phyloP scores from a whole-genome alignment of 306 rosid species.

The Corylus avellana region DNA sequence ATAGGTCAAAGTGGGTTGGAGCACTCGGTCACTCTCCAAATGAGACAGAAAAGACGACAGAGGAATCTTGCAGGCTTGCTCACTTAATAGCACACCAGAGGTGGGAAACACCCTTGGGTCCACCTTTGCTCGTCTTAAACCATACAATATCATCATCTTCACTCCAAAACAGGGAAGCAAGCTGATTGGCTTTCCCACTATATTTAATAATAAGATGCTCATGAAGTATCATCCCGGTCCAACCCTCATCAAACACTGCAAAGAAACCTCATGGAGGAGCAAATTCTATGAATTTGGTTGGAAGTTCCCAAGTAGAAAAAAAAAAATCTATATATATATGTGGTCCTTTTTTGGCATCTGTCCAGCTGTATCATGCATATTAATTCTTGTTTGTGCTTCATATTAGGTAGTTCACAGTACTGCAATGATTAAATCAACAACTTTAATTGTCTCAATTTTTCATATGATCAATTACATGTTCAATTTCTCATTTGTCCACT shows the following conservation, averaged over 20 bases:
- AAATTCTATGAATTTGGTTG: background rate
- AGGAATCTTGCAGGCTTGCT: constrained; percentile 31
- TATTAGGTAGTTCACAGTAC: background rate
- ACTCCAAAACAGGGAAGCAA: constrained; percentile 33
- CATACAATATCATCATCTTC: constrained; percentile 51
- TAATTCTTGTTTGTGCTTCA: background rate
- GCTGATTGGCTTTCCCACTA: constrained; percentile 30
- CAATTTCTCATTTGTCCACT: background rate
- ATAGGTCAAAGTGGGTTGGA: constrained; percentile 46
- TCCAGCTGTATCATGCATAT: background rate
- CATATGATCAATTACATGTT: constrained; percentile 7
- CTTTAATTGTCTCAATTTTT: constrained; percentile 14
- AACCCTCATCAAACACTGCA: constrained; percentile 24
- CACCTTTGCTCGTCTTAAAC: constrained; percentile 52
- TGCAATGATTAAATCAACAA: constrained; percentile 21
- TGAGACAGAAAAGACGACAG: constrained; percentile 47
- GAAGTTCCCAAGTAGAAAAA: background rate
- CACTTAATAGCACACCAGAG: constrained; percentile 39
- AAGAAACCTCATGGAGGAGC: constrained; percentile 5
- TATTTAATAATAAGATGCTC: constrained; percentile 15
- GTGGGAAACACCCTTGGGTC: constrained; percentile 72
- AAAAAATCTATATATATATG: background rate
- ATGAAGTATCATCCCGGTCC: constrained; percentile 22
- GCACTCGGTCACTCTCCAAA: constrained; percentile 49
- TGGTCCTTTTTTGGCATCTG: background rate